A percentile compares a stretch with the other conserved stretches of the same genome.
Evolutionary conservation across 2,329 filamentous ascomycete genomes (phyloP).

Genomic region (Arthrocladium fulminans): DNA sequence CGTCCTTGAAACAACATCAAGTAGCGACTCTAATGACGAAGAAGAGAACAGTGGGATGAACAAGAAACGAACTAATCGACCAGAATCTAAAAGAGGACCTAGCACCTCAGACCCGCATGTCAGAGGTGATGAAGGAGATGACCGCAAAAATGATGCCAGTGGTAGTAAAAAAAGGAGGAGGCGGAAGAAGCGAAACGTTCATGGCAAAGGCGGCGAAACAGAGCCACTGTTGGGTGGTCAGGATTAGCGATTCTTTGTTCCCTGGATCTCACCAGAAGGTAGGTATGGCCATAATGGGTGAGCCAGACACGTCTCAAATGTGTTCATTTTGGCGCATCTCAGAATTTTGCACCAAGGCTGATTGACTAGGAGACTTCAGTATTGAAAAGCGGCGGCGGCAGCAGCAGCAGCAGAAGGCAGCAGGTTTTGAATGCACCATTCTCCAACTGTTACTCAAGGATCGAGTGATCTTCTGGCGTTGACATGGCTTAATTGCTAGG

Average conservation of each 20-base stretch:
- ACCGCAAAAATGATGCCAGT: neutral
- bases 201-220: conserved; percentile 7
- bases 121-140: neutral
- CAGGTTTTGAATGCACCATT: no score
- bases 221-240: conserved; percentile 10
- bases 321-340: no score
- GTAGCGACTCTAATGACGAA: conserved; percentile 38
- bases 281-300: neutral
- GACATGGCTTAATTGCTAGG: no score
- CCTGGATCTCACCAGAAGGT: neutral
- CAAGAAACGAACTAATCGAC: conserved; percentile 6
- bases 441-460: no score
- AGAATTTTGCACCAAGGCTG: no score
- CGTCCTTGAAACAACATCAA: conserved; percentile 60
- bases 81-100: neutral
- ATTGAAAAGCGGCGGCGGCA: no score
- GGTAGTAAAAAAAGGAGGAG: conserved; percentile 10
- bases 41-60: conserved; percentile 19
- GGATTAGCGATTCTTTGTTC: conserved; percentile 6
- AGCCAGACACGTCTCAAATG: neutral
- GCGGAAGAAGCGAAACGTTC: conserved; percentile 9
- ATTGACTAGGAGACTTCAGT: no score
- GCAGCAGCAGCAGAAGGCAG: no score
- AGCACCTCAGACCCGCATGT: neutral
- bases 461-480: no score